Evolutionary conservation across 116 monocot genomes (phyloP).

Genomic region (Trichopus zeylanicus): DNA sequence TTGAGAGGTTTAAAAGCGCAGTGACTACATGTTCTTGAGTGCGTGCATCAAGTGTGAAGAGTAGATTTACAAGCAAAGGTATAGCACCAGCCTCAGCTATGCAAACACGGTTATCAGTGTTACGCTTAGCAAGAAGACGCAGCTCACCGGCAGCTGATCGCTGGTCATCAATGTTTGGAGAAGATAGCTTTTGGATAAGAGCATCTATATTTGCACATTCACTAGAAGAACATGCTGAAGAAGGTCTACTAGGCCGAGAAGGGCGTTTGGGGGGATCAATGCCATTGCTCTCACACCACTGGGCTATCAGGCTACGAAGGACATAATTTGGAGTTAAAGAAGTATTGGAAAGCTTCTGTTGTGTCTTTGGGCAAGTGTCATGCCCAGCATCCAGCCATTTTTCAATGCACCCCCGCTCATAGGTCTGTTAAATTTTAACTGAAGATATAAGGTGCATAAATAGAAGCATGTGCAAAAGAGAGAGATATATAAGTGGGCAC

Average conservation of each 20-base stretch:
- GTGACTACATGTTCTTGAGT: slow-evolving; percentile 84
- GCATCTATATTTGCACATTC: slow-evolving; percentile 42
- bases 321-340: slow-evolving; percentile 74
- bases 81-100: slow-evolving; percentile 84
- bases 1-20: slow-evolving; percentile 74
- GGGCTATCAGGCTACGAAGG: slow-evolving; percentile 65
- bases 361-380: slow-evolving; percentile 80
- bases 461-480: background rate
- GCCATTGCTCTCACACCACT: slow-evolving; percentile 83
- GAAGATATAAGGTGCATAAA: background rate
- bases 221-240: slow-evolving; percentile 22
- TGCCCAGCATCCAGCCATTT: slow-evolving; percentile 74
- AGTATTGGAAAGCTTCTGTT: slow-evolving; percentile 49
- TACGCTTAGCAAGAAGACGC: slow-evolving; percentile 68
- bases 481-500: background rate
- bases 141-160: slow-evolving; percentile 55
- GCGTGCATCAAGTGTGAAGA: slow-evolving; percentile 38
- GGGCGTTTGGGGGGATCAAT: slow-evolving; percentile 63
- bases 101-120: slow-evolving; percentile 56
- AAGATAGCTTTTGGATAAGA: slow-evolving; percentile 47
- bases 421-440: slow-evolving; percentile 39
- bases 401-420: slow-evolving; percentile 64
- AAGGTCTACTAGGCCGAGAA: slow-evolving; percentile 22
- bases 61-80: slow-evolving; percentile 49
- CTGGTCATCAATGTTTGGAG: slow-evolving; percentile 44